These are phyloP conservation scores for Xerocomus amazonicus DNA, from an alignment of 1,284 basidiomycete genomes.

Conservation along the genomic window DNA sequence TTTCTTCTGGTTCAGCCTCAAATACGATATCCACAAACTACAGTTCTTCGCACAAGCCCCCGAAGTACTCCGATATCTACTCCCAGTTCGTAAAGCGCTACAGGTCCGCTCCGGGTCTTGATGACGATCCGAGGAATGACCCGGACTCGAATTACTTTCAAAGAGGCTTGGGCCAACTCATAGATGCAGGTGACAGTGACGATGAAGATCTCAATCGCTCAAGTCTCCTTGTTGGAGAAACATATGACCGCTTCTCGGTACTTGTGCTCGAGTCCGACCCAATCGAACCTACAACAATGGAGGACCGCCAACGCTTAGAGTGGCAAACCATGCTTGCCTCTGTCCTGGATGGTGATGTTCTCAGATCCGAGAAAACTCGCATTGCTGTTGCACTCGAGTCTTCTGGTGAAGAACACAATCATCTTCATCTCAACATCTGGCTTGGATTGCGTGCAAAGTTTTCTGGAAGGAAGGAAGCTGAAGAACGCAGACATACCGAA, in stretches of 20 bases:
- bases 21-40: slow-evolving; percentile 33
- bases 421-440: slow-evolving; percentile 75
- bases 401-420: slow-evolving; percentile 66
- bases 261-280: slow-evolving; percentile 57
- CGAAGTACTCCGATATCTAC: slow-evolving; percentile 65
- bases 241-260: slow-evolving; percentile 50
- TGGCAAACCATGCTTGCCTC: slow-evolving; percentile 95
- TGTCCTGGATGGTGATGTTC: slow-evolving; percentile 88
- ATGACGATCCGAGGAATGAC: slow-evolving; percentile 67
- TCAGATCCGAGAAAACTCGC: slow-evolving; percentile 89
- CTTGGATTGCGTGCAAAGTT: slow-evolving; percentile 87
- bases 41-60: slow-evolving; percentile 30
- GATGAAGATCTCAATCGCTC: slow-evolving; percentile 59
- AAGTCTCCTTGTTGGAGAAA: slow-evolving; percentile 42
- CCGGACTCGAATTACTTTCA: slow-evolving; percentile 75
- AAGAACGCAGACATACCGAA: slow-evolving; percentile 80
- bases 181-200: slow-evolving; percentile 71
- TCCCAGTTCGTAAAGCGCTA: slow-evolving; percentile 75
- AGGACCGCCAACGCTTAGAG: slow-evolving; percentile 81
- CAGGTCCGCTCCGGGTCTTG: slow-evolving; percentile 52
- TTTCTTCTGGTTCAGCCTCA: slow-evolving; percentile 27
- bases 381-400: slow-evolving; percentile 73
- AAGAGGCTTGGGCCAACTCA: slow-evolving; percentile 63
- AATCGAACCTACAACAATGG: slow-evolving; percentile 58
- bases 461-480: slow-evolving; percentile 74